Base-by-base conservation (phyloP, 1,139 yeast genomes). In the Meyerozyma elateridarum region DNA sequence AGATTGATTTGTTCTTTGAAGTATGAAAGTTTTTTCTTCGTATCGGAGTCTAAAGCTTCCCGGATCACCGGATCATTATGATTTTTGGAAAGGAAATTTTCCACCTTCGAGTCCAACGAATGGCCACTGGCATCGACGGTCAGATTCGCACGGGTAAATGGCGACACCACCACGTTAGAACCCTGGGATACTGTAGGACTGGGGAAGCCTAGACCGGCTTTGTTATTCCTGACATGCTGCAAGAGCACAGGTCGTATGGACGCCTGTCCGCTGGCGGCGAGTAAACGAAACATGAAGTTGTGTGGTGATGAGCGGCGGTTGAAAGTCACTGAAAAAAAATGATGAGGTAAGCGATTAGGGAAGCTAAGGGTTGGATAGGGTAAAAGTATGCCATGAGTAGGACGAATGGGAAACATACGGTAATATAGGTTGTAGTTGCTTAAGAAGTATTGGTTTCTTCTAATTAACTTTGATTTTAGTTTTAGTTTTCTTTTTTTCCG, bases 221-320 rank as follows among this genome's bases (percentile, higher is more conserved):
- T 52, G 42, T 59, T 58, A 31, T 51, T 52, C 38, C 67, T 56
- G 19, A 65, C 65, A 42, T 66, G 64, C 52, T 54, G 64, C 35
- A 64, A 53, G 33, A 66, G 46, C 25, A 52, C 63, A 8, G 73
- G 71, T 37, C 68, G 56, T 26, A 67, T 48, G 32, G 62, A 56
- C 39, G 53, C 62, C 35, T 52, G 62, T 16, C 70, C 58, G 41
- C 61, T 63, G 9, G 59, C 33, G 17, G 52, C 51, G 19, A 66
- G 56, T 38, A 66, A 55, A 44, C 73, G 58, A 40, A 67, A 65
- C 72, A 67, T 66, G 22, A 5, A 21, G 22, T 21, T 11, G 22
- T 21, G 8, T 6, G 11, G 13, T 21, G n/a, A n/a, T n/a, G n/a
- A n/a, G n/a, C n/a, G n/a, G n/a, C n/a, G n/a, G n/a, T n/a, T n/a